These are phyloP conservation scores for Candida rishiriensis DNA, from an alignment of 805 yeast species.

Conservation along the genomic window DNA sequence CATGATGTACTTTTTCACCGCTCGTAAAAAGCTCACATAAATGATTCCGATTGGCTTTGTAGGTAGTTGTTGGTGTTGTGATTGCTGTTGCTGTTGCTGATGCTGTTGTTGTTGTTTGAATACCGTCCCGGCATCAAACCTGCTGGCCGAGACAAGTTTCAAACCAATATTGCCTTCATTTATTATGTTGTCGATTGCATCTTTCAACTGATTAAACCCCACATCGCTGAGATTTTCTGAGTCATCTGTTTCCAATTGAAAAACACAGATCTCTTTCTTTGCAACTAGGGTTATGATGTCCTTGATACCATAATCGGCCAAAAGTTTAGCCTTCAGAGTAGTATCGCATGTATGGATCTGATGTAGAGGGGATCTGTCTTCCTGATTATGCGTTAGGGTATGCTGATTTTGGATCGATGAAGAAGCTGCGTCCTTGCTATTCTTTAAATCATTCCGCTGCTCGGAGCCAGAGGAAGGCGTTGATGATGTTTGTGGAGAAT, in stretches of 20 bases:
- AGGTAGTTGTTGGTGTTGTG: conserved; percentile 9
- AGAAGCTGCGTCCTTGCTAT: not conserved
- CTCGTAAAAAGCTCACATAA: conserved; percentile 46
- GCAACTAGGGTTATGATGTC: conserved; percentile 28
- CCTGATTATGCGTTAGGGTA: conserved; percentile 1
- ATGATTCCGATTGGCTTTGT: conserved; percentile 28
- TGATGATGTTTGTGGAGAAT: not conserved
- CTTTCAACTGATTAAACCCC: conserved; percentile 28
- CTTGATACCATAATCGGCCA: conserved; percentile 24
- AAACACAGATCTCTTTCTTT: conserved; percentile 28
- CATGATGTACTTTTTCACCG: conserved; percentile 39
- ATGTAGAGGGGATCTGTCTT: conserved; percentile 18
- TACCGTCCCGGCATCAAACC: conserved; percentile 25
- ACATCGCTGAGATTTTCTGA: conserved; percentile 13
- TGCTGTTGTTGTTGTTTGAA: conserved; percentile 12
- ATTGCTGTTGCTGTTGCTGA: conserved; percentile 1
- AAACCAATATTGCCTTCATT: conserved; percentile 22
- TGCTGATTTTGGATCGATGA: not conserved
- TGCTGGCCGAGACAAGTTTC: conserved; percentile 23
- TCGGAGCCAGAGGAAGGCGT: not conserved
- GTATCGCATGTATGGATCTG: conserved; percentile 26
- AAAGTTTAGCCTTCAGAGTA: conserved; percentile 21
- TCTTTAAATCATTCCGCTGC: not conserved
- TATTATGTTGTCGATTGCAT: conserved; percentile 29
- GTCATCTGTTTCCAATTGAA: conserved; percentile 23